These are phyloP conservation scores for Hordeum marinum DNA, from an alignment of 176 grass and related monocot species.

Conservation along the genomic window DNA sequence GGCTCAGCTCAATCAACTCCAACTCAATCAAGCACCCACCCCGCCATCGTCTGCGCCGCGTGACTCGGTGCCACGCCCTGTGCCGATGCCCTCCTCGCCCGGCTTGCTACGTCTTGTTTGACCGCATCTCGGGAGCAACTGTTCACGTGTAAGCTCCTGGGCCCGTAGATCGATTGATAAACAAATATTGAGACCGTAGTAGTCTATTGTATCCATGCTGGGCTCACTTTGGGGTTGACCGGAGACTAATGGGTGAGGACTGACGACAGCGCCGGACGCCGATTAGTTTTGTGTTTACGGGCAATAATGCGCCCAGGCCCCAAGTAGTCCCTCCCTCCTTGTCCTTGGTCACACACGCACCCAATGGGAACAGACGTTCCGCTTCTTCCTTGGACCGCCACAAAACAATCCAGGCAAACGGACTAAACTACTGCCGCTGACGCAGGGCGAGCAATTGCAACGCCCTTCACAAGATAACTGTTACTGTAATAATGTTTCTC, in stretches of 20 bases:
- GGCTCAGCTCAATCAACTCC: background rate
- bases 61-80: background rate
- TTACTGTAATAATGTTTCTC: no score
- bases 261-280: background rate
- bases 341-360: background rate
- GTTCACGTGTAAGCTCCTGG: background rate
- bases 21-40: background rate
- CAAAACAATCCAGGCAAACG: background rate
- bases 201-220: background rate
- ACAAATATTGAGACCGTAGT: background rate
- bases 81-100: background rate
- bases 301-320: background rate
- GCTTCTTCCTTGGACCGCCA: background rate
- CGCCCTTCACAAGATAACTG: no score
- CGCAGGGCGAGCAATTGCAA: no score
- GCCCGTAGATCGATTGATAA: background rate
- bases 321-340: background rate
- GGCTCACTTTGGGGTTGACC: background rate
- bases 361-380: background rate
- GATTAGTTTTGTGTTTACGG: background rate
- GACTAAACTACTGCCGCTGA: no score
- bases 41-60: background rate
- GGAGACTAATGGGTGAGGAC: background rate
- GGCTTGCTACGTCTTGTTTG: background rate
- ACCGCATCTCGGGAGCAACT: background rate